These are phyloP conservation scores for Pestalotiopsis sp. DNA, from an alignment of 2,329 filamentous ascomycete species.

Conservation along the genomic window DNA sequence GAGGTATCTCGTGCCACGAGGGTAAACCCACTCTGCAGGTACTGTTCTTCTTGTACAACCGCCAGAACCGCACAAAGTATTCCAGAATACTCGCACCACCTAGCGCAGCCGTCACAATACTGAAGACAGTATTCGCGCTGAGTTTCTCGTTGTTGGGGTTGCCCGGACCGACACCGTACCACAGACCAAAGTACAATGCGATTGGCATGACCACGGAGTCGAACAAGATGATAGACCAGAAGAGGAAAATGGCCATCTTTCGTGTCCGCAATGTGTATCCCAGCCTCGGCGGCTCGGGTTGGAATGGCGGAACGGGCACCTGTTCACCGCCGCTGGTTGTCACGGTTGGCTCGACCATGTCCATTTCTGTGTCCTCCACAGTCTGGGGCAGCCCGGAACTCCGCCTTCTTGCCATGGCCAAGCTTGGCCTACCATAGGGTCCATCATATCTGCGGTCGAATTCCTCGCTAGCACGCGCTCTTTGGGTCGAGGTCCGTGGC, in stretches of 20 bases:
- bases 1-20: background rate
- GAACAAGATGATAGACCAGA: slow-evolving; percentile 62
- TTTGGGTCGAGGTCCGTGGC: slow-evolving; percentile 9
- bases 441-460: slow-evolving; percentile 29
- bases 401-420: slow-evolving; percentile 24
- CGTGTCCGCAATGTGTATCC: slow-evolving; percentile 30
- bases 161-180: slow-evolving; percentile 45
- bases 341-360: background rate
- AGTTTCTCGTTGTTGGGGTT: slow-evolving; percentile 34
- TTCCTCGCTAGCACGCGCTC: slow-evolving; percentile 23
- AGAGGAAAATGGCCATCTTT: slow-evolving; percentile 58
- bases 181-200: slow-evolving; percentile 61
- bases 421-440: slow-evolving; percentile 27
- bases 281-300: slow-evolving; percentile 18
- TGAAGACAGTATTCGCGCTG: slow-evolving; percentile 40
- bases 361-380: background rate
- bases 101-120: slow-evolving; percentile 52
- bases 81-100: slow-evolving; percentile 55
- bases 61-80: slow-evolving; percentile 54
- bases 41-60: slow-evolving; percentile 53
- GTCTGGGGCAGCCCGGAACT: background rate
- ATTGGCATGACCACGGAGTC: slow-evolving; percentile 62
- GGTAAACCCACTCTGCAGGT: slow-evolving; percentile 52
- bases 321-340: background rate
- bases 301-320: background rate